Evolutionary conservation across 2,329 filamentous ascomycete species (phyloP), one percentile per base, ranked within the genome.

Genomic region (Stachybotrys elegans): DNA sequence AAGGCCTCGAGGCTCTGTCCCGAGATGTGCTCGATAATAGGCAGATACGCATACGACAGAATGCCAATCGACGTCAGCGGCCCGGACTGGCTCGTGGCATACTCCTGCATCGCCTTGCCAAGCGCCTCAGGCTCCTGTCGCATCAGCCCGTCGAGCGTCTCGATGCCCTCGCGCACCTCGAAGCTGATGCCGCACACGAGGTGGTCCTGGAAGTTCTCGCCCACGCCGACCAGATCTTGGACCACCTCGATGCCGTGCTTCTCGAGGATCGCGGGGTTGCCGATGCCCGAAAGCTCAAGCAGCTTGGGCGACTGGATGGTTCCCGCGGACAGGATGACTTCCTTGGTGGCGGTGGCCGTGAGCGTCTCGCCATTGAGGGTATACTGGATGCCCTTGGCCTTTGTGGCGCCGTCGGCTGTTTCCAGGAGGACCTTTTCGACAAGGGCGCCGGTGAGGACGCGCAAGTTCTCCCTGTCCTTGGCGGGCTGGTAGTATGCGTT

Each of bases 271-370:
- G 46, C 44, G 3, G 53, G 40, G 12, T 58, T 52, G 3, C 63
- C 62, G 29, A 67, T 56, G 12, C 63, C 63, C 2, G 58, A 62
- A 9, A 60, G 47, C 36, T 61, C 51, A 5, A 67, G 58, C 4
- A 66, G 52, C 3, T 48, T 50, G 27, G 47, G 47, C 22, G 44
- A 46, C 31, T 49, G 40, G 25, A 49, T 36, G 17, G 44, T 17
- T 25, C 47, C 47, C 23, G 47, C 43, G 9, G 47, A 39, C 23
- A 49, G 47, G 22, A 49, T 42, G 34, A 36, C 34, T 36, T 36
- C 34, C 21, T 36, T 36, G 29, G 5, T 36, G 34, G n/a, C n/a
- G n/a, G n/a, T n/a, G n/a, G n/a, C n/a, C n/a, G n/a, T n/a, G n/a
- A n/a, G n/a, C n/a, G n/a, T n/a, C n/a, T n/a, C n/a, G n/a, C n/a